Evolutionary conservation across 108 stramenopile genomes (phyloP), one percentile per base, ranked within the genome.

Genomic region (Nitzschia sp.): DNA sequence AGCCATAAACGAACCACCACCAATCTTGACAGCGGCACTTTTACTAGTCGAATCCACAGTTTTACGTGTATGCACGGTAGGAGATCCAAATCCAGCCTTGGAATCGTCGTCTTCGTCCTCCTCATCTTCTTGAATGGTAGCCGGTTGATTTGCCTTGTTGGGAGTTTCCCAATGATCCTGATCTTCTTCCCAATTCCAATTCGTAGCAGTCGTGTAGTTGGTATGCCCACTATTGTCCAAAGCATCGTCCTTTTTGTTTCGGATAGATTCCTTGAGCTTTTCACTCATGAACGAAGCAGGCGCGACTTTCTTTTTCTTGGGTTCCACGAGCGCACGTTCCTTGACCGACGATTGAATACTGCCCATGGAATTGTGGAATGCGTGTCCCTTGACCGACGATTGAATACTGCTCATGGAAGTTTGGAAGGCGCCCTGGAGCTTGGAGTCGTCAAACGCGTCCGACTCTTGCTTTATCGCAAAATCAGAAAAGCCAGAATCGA

Each of bases 171-270:
- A 59, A 19, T 62, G 6, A 19, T 46, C 28, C 2, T 59, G 27
- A 32, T 59, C 61, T 2, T 62, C 61, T 46, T 62, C 61, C 61
- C 61, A 62, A 5, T 42, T 42, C 61, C 61, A 62, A 26, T 62
- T 62, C 2, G 61, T 46, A 8, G 35, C 13, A 5, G n/a, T 62
- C 11, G 38, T 62, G 56, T 57, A 57, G 42, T 31, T 62, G 13
- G 61, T 62, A 9, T 62, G 61, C 1, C 61, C 61, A 62, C 61
- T 62, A 1, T 19, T 13, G 46, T 62, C 38, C 19, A 62, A 31
- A 9, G 61, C 23, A 25, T 38, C 61, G 1, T 38, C 38, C 25
- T 62, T 62, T 13, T 59, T 18, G 19, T 62, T 15, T 25, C 9
- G 2, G 23, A 23, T 1, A 21, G 61, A 0, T 26, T 62, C 25